Percentiles rank a stretch among this genome's conserved stretches.
Evolutionary conservation across 345 rosid genomes (phyloP).

Genomic region (Gynandropsis gynandra): DNA sequence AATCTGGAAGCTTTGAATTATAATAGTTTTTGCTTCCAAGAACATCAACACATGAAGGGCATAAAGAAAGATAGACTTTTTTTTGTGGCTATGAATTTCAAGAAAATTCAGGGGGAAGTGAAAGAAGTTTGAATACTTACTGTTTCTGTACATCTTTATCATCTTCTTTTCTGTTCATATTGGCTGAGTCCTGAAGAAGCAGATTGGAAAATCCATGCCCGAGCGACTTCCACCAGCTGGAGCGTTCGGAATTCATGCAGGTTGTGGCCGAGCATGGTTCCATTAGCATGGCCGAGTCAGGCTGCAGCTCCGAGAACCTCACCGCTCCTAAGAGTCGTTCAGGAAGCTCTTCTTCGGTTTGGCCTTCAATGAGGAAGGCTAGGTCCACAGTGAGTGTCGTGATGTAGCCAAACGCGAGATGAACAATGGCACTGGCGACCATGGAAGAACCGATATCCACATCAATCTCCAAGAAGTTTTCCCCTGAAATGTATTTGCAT

Average conservation of each 20-base stretch:
- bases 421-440: constrained; percentile 94
- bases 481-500: constrained; percentile 48
- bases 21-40: no score
- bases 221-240: constrained; percentile 74
- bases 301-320: constrained; percentile 72
- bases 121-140: constrained; percentile 28
- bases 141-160: constrained; percentile 34
- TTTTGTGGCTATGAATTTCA: constrained; percentile 1
- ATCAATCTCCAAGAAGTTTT: constrained; percentile 69
- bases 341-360: constrained; percentile 80
- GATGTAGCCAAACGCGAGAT: constrained; percentile 80
- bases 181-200: constrained; percentile 52
- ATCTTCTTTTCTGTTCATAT: constrained; percentile 27
- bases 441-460: constrained; percentile 94
- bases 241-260: constrained; percentile 33
- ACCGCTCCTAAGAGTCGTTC: constrained; percentile 70
- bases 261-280: constrained; percentile 31
- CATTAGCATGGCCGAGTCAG: constrained; percentile 44
- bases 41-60: no score
- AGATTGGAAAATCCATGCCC: constrained; percentile 74
- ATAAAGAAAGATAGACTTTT: background rate
- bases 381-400: constrained; percentile 87
- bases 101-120: constrained; percentile 13
- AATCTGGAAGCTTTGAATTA: no score
- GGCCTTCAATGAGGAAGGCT: constrained; percentile 79